These are phyloP conservation scores for Podaxis sp. DNA, from an alignment of 768 basidiomycete species.

Conservation along the genomic window DNA sequence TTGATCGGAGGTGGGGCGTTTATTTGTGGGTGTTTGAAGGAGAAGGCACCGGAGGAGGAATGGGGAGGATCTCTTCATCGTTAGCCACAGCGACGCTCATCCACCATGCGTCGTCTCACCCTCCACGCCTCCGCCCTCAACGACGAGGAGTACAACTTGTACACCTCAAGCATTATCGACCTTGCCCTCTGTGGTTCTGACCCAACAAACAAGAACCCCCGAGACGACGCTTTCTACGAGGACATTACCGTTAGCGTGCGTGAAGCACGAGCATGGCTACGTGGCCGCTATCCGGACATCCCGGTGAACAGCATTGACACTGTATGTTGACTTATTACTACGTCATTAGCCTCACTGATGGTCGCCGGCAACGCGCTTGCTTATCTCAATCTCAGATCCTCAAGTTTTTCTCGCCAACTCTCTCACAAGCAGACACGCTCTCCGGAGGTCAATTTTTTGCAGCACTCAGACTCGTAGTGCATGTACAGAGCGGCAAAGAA, in stretches of 20 bases:
- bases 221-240: conserved; percentile 53
- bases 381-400: conserved; percentile 49
- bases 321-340: conserved; percentile 35
- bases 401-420: conserved; percentile 56
- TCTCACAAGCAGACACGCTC: conserved; percentile 51
- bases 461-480: conserved; percentile 61
- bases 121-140: conserved; percentile 78
- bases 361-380: not conserved
- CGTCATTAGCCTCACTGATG: not conserved
- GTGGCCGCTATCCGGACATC: conserved; percentile 64
- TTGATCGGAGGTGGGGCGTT: not conserved
- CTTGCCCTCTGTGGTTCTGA: conserved; percentile 37
- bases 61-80: not conserved
- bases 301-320: conserved; percentile 52
- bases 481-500: conserved; percentile 57
- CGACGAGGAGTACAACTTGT: conserved; percentile 67
- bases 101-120: conserved; percentile 54
- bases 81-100: conserved; percentile 24
- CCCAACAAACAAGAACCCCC: conserved; percentile 19
- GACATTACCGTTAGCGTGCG: conserved; percentile 52
- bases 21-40: conserved; percentile 4
- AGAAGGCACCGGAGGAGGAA: not conserved
- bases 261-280: conserved; percentile 73
- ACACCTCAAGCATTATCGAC: conserved; percentile 59
- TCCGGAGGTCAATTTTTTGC: conserved; percentile 78